A percentile compares a stretch with the other conserved stretches of the same genome.
Conservation (phyloP, 345 rosid species). For the Linum usitatissimum region DNA sequence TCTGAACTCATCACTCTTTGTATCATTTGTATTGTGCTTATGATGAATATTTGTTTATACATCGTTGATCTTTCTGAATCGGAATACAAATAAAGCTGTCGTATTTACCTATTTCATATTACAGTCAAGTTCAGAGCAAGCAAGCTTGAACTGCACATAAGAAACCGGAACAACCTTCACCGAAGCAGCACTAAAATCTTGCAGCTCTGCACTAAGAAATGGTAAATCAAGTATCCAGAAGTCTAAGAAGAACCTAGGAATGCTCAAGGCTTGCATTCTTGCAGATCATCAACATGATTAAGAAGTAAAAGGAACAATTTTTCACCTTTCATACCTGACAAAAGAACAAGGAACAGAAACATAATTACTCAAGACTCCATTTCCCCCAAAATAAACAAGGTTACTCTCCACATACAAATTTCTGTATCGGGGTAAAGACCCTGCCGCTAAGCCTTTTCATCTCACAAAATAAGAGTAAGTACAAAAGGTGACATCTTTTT, state of each 20-base stretch:
- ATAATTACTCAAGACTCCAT: conserved; percentile 8
- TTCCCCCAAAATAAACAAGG: conserved; percentile 3
- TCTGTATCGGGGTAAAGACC: conserved; percentile 2
- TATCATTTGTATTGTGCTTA: conserved; percentile 1
- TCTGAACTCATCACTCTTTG: too few relatives aligned
- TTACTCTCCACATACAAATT: conserved; percentile 15
- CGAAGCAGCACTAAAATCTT: too few relatives aligned
- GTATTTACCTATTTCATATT: conserved; percentile 1
- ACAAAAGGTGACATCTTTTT: not conserved
- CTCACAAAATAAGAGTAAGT: conserved; percentile 11
- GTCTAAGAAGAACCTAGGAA: too few relatives aligned
- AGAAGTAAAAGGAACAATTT: not conserved
- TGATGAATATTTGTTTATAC: conserved; percentile 53
- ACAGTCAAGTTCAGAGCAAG: conserved; percentile 37
- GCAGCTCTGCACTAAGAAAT: too few relatives aligned
- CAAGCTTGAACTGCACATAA: conserved; percentile 41
- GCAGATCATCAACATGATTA: too few relatives aligned
- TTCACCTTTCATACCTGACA: not conserved
- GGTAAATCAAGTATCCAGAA: too few relatives aligned
- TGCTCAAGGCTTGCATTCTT: too few relatives aligned
- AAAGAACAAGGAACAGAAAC: not conserved
- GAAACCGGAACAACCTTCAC: conserved; percentile 18
- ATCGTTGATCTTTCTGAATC: too few relatives aligned
- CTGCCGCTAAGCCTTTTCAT: not conserved
- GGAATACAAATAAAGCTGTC: too few relatives aligned